These are phyloP conservation scores for Candida sanyiensis DNA, from an alignment of 805 yeast species.

Conservation along the genomic window DNA sequence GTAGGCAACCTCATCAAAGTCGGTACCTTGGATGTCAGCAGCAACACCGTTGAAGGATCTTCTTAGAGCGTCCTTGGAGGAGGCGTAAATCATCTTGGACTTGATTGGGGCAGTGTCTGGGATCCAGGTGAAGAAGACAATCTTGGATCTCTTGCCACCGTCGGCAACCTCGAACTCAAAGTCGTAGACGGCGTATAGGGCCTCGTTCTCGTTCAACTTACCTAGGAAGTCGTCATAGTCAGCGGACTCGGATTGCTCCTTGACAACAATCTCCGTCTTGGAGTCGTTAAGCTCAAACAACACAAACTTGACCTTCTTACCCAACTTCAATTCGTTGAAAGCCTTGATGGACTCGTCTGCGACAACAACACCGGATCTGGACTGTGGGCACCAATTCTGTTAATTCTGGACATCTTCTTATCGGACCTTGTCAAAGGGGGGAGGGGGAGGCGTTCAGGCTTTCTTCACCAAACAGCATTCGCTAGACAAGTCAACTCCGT, in stretches of 20 bases:
- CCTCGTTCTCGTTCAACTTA: slow-evolving; percentile 90
- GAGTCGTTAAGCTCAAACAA: slow-evolving; percentile 75
- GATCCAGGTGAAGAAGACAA: slow-evolving; percentile 80
- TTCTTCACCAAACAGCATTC: neutral
- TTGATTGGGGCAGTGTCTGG: slow-evolving; percentile 97
- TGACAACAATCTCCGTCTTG: slow-evolving; percentile 89
- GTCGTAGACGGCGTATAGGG: slow-evolving; percentile 95
- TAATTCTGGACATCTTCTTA: slow-evolving; percentile 1
- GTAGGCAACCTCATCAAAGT: slow-evolving; percentile 92
- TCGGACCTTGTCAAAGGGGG: neutral
- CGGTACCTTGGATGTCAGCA: slow-evolving; percentile 96
- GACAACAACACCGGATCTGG: slow-evolving; percentile 58
- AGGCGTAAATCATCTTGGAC: slow-evolving; percentile 96
- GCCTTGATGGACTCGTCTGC: slow-evolving; percentile 89
- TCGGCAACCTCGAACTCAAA: slow-evolving; percentile 89
- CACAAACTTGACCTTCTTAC: slow-evolving; percentile 81
- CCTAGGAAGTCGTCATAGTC: slow-evolving; percentile 85
- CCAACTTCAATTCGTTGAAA: slow-evolving; percentile 93
- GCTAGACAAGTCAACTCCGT: neutral
- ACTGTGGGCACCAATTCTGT: slow-evolving; percentile 9
- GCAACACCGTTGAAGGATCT: slow-evolving; percentile 94
- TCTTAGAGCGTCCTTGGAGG: slow-evolving; percentile 97
- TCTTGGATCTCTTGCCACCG: slow-evolving; percentile 89
- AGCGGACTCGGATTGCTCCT: slow-evolving; percentile 65
- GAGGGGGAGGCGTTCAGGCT: neutral